Evolutionary conservation across 768 basidiomycete genomes (phyloP), one percentile per base, ranked within the genome.

Genomic region (Rubroboletus satanas): DNA sequence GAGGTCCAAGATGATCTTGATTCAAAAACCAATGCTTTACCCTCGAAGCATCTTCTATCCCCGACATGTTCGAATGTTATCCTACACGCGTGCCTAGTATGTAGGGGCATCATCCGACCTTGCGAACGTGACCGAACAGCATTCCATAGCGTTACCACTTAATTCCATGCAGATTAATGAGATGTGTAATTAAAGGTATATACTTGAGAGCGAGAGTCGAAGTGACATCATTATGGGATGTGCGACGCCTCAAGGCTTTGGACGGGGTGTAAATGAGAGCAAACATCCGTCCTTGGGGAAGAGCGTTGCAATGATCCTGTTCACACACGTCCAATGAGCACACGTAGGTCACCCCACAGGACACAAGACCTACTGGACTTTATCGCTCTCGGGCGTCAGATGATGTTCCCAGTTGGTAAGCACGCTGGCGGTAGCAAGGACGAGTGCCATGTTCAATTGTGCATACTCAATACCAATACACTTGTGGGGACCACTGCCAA

Each of bases 401-500:
- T 88, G 81, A 70, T 98, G 97, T 56, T 94, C 84, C 81, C 87
- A 97, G 67, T 95, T 78, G 75, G 93, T 83, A 66, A 86, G 75
- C 33, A 83, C 79, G 49, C 82, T 80, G 0, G 95, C 94, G n/a
- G 84, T 85, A 6, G 87, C 94, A 28, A 98, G 79, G 4, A 88
- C 85, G 18, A 95, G 79, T 1, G 80, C 87, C 53, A 98, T 93
- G 73, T 95, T 94, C 84, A 93, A 85, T 62, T 79, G 82, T 36
- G 95, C 93, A 67, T 98, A 99, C 71, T 97, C 93, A 49, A 91
- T 65, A 29, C 93, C 95, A 57, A 97, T 93, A 71, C 93, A 95
- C 60, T 84, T 83, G 74, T 98, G 93, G 49, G 94, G 93, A 7
- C 95, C 95, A 58, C 84, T 85, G 39, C 97, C 96, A 71, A 93